phyloP scores from a whole-genome alignment of 2,329 filamentous ascomycete species.

The Colletotrichum sp. region DNA sequence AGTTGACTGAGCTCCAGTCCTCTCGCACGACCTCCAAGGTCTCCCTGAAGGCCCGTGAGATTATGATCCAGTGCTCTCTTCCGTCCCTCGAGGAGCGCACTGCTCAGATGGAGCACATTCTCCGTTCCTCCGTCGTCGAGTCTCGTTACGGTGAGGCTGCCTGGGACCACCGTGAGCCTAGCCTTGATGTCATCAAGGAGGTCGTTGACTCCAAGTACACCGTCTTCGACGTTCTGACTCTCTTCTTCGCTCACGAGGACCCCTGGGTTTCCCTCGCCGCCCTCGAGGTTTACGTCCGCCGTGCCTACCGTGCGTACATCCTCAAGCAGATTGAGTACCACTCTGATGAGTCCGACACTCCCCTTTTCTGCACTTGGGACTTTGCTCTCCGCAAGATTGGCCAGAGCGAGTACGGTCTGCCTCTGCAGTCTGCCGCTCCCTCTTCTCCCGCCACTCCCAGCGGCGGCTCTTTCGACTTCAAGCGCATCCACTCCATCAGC shows the following conservation, averaged over 20 bases:
- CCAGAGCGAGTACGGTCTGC: constrained; percentile 86
- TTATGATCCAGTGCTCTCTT: constrained; percentile 95
- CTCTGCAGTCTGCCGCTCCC: constrained; percentile 78
- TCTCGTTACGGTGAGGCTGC: constrained; percentile 97
- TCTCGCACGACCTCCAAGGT: constrained; percentile 87
- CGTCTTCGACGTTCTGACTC: constrained; percentile 92
- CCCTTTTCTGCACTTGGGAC: constrained; percentile 91
- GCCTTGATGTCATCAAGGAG: constrained; percentile 90
- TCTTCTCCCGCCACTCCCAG: constrained; percentile 83
- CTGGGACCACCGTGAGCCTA: constrained; percentile 94
- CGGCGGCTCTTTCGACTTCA: constrained; percentile 66
- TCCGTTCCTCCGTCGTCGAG: constrained; percentile 93
- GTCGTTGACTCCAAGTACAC: constrained; percentile 99
- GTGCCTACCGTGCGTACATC: constrained; percentile 95
- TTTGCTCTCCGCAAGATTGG: constrained; percentile 94
- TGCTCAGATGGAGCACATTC: constrained; percentile 97
- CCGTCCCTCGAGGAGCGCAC: constrained; percentile 95
- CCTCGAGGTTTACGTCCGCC: constrained; percentile 94
- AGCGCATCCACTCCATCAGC: constrained; percentile 91
- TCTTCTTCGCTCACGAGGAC: constrained; percentile 94
- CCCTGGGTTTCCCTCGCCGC: constrained; percentile 93
- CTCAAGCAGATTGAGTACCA: constrained; percentile 90
- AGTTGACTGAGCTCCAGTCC: constrained; percentile 89
- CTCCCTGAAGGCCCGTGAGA: constrained; percentile 93
- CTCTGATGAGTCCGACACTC: constrained; percentile 70